Base-by-base conservation (phyloP, 331 rosid species). In the Acacia pycnantha region DNA sequence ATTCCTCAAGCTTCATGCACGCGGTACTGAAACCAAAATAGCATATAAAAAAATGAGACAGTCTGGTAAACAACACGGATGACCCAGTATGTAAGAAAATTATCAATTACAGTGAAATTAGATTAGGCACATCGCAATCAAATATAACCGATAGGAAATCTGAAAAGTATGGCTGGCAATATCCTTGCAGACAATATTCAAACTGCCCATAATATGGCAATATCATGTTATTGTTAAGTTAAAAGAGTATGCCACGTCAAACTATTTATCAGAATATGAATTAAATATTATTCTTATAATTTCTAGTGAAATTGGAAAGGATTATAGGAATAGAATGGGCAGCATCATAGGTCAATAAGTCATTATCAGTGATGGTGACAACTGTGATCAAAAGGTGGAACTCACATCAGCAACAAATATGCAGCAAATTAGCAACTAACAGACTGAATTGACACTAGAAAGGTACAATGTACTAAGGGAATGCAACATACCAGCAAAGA, bases 1-100 rank as follows among this genome's bases (percentile, higher is more conserved):
- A 90, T 81, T 90, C 94, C 81, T 90, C 94, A 11, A 91, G 94
- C 64, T 43, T 90, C 56, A 90, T 14, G 87, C 94, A 91, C 21
- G 94, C 92, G 61, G 75, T 84, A 73, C 94, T 91, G 82, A 69
- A 81, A 41, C 64, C 71, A 69, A 73, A 22, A 58, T 56, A 27
- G 7, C 78, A 72, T 74, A 70, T 5, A 6, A 41, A 19, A n/a
- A 77, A 5, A n/a, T 13, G 16, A 54, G 40, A 56, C 37, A 37
- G 16, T 37, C 6, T 22, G 13, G 9, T 37, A 37, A 56, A 75
- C 9, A 75, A 48, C 79, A 75, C 2, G 2, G 24, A 7, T 4
- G 43, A 37, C 51, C 70, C 26, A 21, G 33, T 31, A 70, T 37
- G 11, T 19, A 10, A 48, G n/a, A 11, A 44, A 46, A 19, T 10